Evolutionary conservation across 805 yeast genomes (phyloP), one percentile per base, ranked within the genome.

Genomic region (Metschnikowia kunwiensis): DNA sequence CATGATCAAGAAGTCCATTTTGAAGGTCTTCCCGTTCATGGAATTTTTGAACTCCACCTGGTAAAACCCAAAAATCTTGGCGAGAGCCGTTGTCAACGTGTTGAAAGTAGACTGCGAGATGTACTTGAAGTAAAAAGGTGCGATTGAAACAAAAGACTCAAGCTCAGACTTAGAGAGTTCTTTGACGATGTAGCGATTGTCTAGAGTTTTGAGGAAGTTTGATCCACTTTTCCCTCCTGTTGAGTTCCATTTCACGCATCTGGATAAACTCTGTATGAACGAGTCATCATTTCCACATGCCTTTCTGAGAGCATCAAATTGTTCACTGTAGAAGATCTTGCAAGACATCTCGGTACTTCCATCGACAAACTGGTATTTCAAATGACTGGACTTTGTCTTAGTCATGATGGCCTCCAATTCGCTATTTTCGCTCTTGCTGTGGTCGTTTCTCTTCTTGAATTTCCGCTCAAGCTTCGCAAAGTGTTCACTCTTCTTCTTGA

Each of bases 141-240:
- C 97, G 68, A 94, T 87, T 40, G 84, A 85, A 19, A 89, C 84
- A 68, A 93, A 93, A 10, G 97, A 86, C 47, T 93, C 97, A 38
- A 91, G 68, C 58, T 93, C 99, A 1, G 84, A 72, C 48, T 83
- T 86, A 5, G 95, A 81, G 27, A 93, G 66, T 53, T 93, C 96
- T 61, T 93, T 93, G 28, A 93, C 78, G 34, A 93, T 85, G 46
- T 88, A 81, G 41, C 97, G 65, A 53, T 88, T 86, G 61, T 93
- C 98, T 29, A 86, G 63, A 0, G 98, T 93, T 54, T 93, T 93
- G 59, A 93, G 67, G 57, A 93, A 93, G 2, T 87, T 86, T 3
- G 96, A 87, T 0, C 97, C 97, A 57, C 96, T 86, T 55, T 93
- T 93, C 24, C 99, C 99, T 25, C 99, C 99, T 18, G 81, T 77